These are phyloP conservation scores for Solanum microdontum DNA, from an alignment of 257 asterid genomes.

Conservation along the genomic window DNA sequence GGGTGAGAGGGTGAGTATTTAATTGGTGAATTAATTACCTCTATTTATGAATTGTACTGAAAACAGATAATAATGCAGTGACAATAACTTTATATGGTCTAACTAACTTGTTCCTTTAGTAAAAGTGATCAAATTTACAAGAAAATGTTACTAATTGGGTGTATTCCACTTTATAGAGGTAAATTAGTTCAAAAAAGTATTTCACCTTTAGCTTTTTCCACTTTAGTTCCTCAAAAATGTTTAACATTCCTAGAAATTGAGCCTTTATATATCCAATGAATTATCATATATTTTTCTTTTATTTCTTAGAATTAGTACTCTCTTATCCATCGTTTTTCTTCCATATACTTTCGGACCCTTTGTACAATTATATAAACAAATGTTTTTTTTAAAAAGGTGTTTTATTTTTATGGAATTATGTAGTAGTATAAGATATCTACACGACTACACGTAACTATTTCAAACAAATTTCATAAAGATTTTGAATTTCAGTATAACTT, in stretches of 20 bases:
- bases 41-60: neutral
- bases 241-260: neutral
- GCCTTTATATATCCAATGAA: neutral
- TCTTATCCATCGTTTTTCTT: neutral
- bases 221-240: neutral
- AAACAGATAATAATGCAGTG: neutral
- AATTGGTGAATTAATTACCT: neutral
- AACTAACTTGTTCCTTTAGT: neutral
- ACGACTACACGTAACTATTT: neutral
- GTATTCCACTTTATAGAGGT: neutral
- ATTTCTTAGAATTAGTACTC: neutral
- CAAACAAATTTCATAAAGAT: neutral
- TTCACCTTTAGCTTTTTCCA: neutral
- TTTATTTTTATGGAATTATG: neutral
- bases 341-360: neutral
- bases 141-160: neutral
- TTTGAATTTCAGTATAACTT: neutral
- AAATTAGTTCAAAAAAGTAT: neutral
- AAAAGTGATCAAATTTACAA: neutral
- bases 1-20: neutral
- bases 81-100: neutral
- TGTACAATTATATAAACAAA: neutral
- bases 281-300: neutral
- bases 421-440: neutral
- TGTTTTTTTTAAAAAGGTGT: neutral